Base-by-base conservation (phyloP, 1,139 yeast species). In the Magnusiomyces sp. region DNA sequence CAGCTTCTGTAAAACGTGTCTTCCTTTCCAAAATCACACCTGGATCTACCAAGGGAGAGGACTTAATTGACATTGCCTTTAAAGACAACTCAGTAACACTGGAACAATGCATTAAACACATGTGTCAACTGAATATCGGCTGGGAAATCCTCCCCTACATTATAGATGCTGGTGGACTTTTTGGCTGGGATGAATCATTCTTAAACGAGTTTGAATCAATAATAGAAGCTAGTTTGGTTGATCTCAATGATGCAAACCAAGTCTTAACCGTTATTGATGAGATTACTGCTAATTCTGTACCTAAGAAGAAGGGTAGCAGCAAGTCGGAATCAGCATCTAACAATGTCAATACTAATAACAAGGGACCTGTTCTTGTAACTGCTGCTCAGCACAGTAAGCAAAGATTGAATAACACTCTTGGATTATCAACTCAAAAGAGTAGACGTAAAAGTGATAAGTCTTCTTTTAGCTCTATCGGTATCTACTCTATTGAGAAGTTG, bases 121-220 rank as follows among this genome's bases (percentile, higher is more conserved):
- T 74, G 51, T 60, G 72, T 33, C 61, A 61, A 39, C 59, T 74
- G 46, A 74, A 75, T 53, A 73, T 73, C 55, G 83, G 85, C 27
- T 81, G 81, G 76, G 75, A 72, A 50, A 66, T 84, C 27, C 68
- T 83, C 49, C 78, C 82, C 49, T 73, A 81, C 34, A 73, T 84
- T 44, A 74, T 85, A 50, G 94, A 84, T 63, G 80, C 85, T 5
- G 84, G 83, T 50, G 94, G 94, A 0, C 67, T 84, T 44, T 78
- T 83, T 59, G 76, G 81, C 38, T 81, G 85, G 79, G 74, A 75
- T 48, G 70, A 69, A 29, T 69, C 69, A 10, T 73, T 80, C 43
- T 67, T 83, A 40, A 71, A 68, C 41, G 67, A 83, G 52, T 69
- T 72, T 27, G 62, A 59, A 19, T 69, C 46, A 5, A 23, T 74